A percentile compares a stretch with the other conserved stretches of the same genome.
Evolutionary conservation across 225 moss, liverwort and hornwort species (phyloP).

Genomic region (Bryum argenteum): DNA sequence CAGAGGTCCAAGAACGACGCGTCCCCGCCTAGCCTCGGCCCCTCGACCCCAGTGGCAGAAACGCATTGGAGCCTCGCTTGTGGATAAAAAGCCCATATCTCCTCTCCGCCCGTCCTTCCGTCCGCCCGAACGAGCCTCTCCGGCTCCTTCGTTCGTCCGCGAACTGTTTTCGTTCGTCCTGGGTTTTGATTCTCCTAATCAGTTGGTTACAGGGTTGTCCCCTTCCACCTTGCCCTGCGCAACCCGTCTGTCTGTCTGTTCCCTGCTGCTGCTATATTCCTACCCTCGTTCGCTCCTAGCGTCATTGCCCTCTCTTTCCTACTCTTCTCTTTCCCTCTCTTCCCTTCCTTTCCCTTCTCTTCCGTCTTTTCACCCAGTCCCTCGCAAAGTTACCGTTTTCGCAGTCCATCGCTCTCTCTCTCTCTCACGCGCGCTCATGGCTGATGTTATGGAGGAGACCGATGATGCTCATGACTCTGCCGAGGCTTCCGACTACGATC

Average conservation of each 20-base stretch:
- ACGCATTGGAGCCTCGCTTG: conserved; percentile 20
- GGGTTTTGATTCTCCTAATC: not conserved
- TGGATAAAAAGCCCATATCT: conserved; percentile 48
- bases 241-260: not conserved
- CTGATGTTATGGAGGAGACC: not conserved
- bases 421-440: conserved; percentile 19
- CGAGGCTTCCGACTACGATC: not conserved
- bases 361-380: not conserved
- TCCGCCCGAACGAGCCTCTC: not conserved
- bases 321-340: not conserved
- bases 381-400: not conserved
- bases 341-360: not conserved
- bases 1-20: not conserved
- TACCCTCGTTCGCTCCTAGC: too few relatives aligned
- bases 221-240: not conserved
- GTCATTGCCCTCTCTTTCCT: not conserved
- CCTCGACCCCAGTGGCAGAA: conserved; percentile 29
- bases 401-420: not conserved
- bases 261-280: too few relatives aligned
- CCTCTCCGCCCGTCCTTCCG: not conserved
- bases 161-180: conserved; percentile 3
- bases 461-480: conserved; percentile 3
- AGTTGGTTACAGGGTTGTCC: conserved; percentile 22
- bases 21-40: not conserved
- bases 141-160: not conserved